These are phyloP conservation scores for Solanum virginianum DNA, from an alignment of 257 asterid genomes.

Conservation along the genomic window DNA sequence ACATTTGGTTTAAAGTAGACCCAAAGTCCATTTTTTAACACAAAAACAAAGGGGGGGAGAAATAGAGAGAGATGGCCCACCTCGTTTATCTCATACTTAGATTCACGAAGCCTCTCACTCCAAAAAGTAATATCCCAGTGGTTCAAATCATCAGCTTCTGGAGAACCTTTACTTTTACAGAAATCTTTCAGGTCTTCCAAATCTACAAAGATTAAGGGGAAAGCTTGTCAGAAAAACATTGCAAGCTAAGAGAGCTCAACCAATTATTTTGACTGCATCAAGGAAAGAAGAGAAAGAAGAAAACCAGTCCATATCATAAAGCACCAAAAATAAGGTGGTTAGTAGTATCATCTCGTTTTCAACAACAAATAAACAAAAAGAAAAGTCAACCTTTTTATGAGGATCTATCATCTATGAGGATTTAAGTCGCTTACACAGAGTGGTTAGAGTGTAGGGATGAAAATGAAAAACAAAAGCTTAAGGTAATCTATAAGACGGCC, in stretches of 20 bases:
- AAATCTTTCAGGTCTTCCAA: conserved; percentile 72
- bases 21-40: background rate
- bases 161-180: conserved; percentile 66
- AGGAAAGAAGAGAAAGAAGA: conserved; percentile 1
- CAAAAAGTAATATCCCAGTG: conserved; percentile 84
- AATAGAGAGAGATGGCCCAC: conserved; percentile 16
- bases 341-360: background rate
- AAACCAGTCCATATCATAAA: background rate
- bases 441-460: too few species aligned
- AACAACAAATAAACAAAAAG: background rate
- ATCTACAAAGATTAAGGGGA: conserved; percentile 30
- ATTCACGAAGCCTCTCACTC: conserved; percentile 97
- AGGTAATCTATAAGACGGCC: too few species aligned
- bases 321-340: background rate
- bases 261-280: background rate
- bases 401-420: background rate
- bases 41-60: background rate
- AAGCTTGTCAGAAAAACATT: background rate
- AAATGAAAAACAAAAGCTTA: too few species aligned
- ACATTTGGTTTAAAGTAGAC: background rate
- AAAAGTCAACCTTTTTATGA: background rate
- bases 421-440: too few species aligned
- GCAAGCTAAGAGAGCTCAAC: background rate
- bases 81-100: conserved; percentile 89
- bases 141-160: conserved; percentile 68